phyloP scores from a whole-genome alignment of 441 rosid species.

The Erodium trifolium region DNA sequence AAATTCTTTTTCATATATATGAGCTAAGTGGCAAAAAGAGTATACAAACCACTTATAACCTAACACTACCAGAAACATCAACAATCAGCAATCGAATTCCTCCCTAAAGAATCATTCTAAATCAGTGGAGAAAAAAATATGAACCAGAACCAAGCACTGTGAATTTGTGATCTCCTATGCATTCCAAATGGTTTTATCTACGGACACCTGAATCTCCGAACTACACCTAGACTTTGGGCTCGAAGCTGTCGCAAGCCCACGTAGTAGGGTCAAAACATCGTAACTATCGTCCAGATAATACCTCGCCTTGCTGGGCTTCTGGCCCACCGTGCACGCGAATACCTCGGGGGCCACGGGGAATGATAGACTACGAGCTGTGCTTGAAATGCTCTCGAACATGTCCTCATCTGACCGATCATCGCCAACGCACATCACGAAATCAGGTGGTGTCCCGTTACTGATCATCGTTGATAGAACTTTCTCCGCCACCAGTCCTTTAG shows the following conservation, averaged over 20 bases:
- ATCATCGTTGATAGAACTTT: conserved; percentile 22
- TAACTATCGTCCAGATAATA: conserved; percentile 26
- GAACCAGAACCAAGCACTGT: too few relatives aligned
- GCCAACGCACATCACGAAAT: conserved; percentile 31
- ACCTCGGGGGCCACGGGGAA: conserved; percentile 22
- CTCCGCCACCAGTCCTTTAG: conserved; percentile 26
- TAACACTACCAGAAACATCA: too few relatives aligned
- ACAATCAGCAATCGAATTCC: too few relatives aligned
- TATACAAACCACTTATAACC: too few relatives aligned
- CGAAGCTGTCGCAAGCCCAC: conserved; percentile 29
- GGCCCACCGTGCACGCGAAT: conserved; percentile 27
- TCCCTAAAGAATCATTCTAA: too few relatives aligned
- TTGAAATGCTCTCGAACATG: conserved; percentile 28
- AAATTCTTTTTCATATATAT: too few relatives aligned
- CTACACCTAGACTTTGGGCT: conserved; percentile 13
- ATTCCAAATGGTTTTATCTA: conserved; percentile 16
- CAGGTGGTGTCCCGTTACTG: conserved; percentile 16
- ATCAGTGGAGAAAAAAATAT: too few relatives aligned
- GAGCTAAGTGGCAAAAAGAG: too few relatives aligned
- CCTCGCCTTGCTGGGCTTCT: conserved; percentile 31
- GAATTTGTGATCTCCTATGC: too few relatives aligned
- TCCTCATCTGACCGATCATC: conserved; percentile 33
- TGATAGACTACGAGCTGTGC: conserved; percentile 1
- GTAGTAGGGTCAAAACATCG: conserved; percentile 31
- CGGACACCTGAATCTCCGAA: conserved; percentile 23